Evolutionary conservation across 495 filamentous ascomycete species (phyloP).

Genomic region (Xylaria palmicola): DNA sequence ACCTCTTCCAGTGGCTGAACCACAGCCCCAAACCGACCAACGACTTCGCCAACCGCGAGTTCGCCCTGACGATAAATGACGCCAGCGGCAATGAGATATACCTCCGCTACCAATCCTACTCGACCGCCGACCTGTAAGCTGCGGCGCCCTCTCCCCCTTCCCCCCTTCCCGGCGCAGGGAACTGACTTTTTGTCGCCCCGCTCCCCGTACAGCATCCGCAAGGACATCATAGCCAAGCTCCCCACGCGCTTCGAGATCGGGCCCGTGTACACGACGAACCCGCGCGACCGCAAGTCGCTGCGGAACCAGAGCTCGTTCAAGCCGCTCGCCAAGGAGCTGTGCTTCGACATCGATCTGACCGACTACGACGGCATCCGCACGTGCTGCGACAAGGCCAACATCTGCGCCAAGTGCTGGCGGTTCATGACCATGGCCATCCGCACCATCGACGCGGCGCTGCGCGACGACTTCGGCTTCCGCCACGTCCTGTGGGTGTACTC

Average conservation of each 20-base stretch:
- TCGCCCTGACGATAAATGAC: constrained; percentile 83
- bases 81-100: constrained; percentile 64
- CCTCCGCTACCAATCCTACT: constrained; percentile 87
- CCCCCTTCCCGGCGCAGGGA: neutral
- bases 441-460: constrained; percentile 78
- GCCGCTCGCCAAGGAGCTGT: constrained; percentile 84
- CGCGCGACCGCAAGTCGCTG: constrained; percentile 86
- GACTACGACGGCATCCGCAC: constrained; percentile 97
- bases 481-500: constrained; percentile 99
- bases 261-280: constrained; percentile 89
- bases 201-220: constrained; percentile 63
- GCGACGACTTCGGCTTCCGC: constrained; percentile 93
- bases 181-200: constrained; percentile 7
- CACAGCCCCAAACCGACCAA: constrained; percentile 80
- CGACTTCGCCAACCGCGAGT: constrained; percentile 92
- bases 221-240: constrained; percentile 81
- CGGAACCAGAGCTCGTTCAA: constrained; percentile 70
- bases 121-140: constrained; percentile 75
- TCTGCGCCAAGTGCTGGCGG: constrained; percentile 91
- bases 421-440: constrained; percentile 98
- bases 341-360: constrained; percentile 98
- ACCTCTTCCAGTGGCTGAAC: constrained; percentile 97
- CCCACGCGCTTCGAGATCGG: constrained; percentile 97
- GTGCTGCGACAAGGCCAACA: constrained; percentile 89
- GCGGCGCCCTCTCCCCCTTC: constrained; percentile 1